Evolutionary conservation across 2,329 filamentous ascomycete genomes (phyloP), one percentile per base, ranked within the genome.

Genomic region (Anthostomella pinea): DNA sequence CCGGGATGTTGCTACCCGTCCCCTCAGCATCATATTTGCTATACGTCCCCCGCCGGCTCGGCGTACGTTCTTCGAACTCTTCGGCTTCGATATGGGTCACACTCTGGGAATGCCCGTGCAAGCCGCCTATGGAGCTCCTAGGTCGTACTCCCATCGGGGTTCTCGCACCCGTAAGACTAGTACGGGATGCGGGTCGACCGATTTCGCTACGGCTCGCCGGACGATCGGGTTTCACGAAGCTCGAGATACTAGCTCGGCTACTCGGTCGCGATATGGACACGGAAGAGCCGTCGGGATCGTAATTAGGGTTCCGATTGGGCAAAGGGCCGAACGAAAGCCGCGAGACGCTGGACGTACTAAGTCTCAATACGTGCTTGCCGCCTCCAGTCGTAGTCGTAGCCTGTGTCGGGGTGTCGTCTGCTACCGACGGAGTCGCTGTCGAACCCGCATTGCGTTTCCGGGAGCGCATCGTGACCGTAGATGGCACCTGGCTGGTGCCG

Each of bases 51-150:
- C 73, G 65, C 30, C 76, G 68, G 53, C 73, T 79, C 2, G 76
- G 73, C n/a, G 73, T 78, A 18, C 68, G 66, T 19, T 69, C 66
- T 38, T 72, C 67, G 20, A 68, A 68, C 38, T 77, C 73, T 24
- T 74, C 72, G 22, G 69, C 68, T 43, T 76, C 74, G 33, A 75
- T 66, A 34, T 72, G 66, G 47, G 73, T 75, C 56, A 81, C 69
- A 54, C 75, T 81, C 33, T 73, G 63, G 9, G 75, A 75, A 48
- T 79, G 73, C 4, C 73, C 69, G 46, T 81, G 75, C 8, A 75
- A 65, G 44, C 83, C 77, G 38, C 79, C 78, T 47, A 90, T 69
- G 10, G 85, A 88, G 32, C 83, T 87, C 32, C 84, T 74, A 13
- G 85, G 83, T 35, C 85, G 77, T n/a, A 58, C 6, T 17, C 77